These are phyloP conservation scores for Trichoderma orchidacearum DNA, from an alignment of 495 filamentous ascomycete genomes.

Conservation along the genomic window DNA sequence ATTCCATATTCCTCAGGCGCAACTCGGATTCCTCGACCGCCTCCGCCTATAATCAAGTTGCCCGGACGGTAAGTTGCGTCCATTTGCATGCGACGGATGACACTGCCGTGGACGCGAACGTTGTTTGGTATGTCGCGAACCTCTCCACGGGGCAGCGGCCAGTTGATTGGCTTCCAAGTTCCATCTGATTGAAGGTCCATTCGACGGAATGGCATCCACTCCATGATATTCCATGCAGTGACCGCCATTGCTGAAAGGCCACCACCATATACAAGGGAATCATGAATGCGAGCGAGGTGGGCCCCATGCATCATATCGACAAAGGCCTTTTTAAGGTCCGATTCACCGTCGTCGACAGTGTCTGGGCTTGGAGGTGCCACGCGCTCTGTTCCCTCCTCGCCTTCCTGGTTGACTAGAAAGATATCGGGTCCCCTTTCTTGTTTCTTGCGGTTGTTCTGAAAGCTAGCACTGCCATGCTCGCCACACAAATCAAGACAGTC, in stretches of 20 bases:
- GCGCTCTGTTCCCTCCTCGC: background rate
- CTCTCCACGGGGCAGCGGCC: constrained; percentile 71
- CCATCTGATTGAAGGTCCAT: constrained; percentile 68
- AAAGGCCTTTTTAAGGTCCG: constrained; percentile 12
- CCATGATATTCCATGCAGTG: constrained; percentile 69
- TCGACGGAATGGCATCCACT: constrained; percentile 70
- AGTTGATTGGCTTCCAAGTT: constrained; percentile 68
- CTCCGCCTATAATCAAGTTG: constrained; percentile 70
- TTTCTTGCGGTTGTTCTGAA: constrained; percentile 9
- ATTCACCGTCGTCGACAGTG: background rate
- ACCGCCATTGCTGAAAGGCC: constrained; percentile 46
- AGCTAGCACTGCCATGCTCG: constrained; percentile 44
- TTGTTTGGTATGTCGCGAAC: constrained; percentile 65
- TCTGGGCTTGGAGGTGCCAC: background rate
- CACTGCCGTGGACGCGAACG: constrained; percentile 59
- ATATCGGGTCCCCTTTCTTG: background rate
- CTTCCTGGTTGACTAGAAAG: background rate
- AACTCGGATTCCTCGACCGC: constrained; percentile 47
- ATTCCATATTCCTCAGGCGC: constrained; percentile 52
- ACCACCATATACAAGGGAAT: constrained; percentile 55
- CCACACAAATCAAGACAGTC: constrained; percentile 44
- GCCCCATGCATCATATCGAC: constrained; percentile 42
- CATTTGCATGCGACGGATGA: constrained; percentile 56
- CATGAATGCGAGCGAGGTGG: constrained; percentile 54
- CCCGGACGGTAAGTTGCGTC: constrained; percentile 59